Percentiles rank a stretch among this genome's conserved stretches.
phyloP scores from a whole-genome alignment of 768 basidiomycete genomes.

The Hericium rajendrae region DNA sequence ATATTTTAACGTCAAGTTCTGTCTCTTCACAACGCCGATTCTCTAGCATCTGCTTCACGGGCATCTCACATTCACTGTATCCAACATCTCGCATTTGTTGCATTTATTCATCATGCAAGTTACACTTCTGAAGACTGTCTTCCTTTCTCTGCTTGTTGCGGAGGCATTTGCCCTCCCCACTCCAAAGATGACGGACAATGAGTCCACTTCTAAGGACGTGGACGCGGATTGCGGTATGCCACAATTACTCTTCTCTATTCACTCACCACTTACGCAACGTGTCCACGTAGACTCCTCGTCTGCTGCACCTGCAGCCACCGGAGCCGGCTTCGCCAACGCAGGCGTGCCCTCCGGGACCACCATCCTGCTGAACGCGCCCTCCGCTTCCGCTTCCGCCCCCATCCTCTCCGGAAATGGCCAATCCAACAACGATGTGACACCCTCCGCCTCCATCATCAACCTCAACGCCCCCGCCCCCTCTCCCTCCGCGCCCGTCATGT shows the following conservation, averaged over 20 bases:
- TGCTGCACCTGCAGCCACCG: not conserved
- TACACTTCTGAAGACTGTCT: constrained; percentile 1
- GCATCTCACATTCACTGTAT: not conserved
- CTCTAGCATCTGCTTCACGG: not conserved
- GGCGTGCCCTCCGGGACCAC: not conserved
- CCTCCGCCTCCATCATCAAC: constrained; percentile 5
- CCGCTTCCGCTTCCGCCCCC: not conserved
- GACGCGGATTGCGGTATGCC: constrained; percentile 6
- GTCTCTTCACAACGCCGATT: not conserved
- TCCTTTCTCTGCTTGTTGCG: constrained; percentile 1
- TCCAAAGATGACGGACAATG: not conserved
- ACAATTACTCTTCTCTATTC: not conserved
- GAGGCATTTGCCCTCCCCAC: constrained; percentile 6
- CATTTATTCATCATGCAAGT: constrained; percentile 3
- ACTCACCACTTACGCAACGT: too few species aligned
- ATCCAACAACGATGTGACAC: not conserved
- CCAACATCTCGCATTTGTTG: not conserved
- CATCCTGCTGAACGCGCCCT: constrained; percentile 9
- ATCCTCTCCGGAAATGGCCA: not conserved
- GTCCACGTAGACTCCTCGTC: not conserved
- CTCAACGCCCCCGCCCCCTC: constrained; percentile 3
- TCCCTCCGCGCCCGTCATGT: not conserved
- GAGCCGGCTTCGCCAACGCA: not conserved
- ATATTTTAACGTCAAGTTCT: not conserved
- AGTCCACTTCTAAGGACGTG: not conserved